Evolutionary conservation across 805 yeast genomes (phyloP).

Genomic region (Clavispora santaluciae): DNA sequence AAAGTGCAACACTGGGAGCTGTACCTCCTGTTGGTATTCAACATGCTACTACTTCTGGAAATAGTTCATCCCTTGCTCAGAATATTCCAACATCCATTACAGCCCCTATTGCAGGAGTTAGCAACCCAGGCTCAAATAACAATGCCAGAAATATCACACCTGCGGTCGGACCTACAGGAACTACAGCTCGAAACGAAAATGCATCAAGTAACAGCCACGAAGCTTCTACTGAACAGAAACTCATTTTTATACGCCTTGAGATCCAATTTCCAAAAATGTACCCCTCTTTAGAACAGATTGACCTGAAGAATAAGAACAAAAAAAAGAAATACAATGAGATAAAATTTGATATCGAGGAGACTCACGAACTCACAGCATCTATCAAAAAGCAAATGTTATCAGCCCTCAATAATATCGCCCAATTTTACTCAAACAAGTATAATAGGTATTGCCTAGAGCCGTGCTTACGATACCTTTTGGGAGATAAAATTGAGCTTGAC

Average conservation of each 20-base stretch:
- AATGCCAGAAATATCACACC: not conserved
- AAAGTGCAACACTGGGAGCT: not conserved
- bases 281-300: conserved; percentile 54
- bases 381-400: conserved; percentile 47
- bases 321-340: conserved; percentile 19
- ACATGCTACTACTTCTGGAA: not conserved
- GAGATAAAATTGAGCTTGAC: conserved; percentile 58
- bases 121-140: not conserved
- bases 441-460: conserved; percentile 75
- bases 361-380: conserved; percentile 55
- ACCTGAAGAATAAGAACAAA: conserved; percentile 2
- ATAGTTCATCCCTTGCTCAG: not conserved
- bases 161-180: not conserved
- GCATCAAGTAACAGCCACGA: not conserved
- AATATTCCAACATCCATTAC: conserved; percentile 1
- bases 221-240: conserved; percentile 23
- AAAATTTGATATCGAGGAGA: conserved; percentile 68
- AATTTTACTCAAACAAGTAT: conserved; percentile 47
- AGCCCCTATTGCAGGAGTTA: not conserved
- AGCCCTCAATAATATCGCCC: conserved; percentile 51
- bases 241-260: conserved; percentile 64
- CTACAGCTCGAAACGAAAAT: not conserved
- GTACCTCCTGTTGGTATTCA: not conserved
- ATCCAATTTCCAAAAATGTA: conserved; percentile 70
- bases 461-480: conserved; percentile 70